Conservation (phyloP, 2,329 filamentous ascomycete species). For the Fragosphaeria purpurea region DNA sequence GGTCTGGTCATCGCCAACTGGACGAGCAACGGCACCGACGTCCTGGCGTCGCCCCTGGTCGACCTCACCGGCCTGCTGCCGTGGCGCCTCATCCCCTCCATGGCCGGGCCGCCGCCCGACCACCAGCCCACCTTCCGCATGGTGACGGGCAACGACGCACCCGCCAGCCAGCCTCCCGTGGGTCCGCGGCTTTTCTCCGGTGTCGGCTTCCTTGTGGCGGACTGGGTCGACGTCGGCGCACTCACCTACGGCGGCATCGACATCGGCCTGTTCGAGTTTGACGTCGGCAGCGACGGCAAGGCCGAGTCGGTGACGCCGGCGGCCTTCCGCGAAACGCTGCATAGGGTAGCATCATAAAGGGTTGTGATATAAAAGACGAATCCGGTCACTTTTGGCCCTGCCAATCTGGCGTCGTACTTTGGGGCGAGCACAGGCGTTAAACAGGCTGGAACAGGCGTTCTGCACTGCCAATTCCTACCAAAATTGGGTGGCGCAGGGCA, state of each 20-base stretch:
- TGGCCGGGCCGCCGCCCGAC: background rate
- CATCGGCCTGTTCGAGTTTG: too few species aligned
- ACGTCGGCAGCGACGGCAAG: too few species aligned
- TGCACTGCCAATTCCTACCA: too few species aligned
- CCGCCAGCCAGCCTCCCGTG: background rate
- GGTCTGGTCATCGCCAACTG: conserved; percentile 29
- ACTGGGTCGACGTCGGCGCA: conserved; percentile 25
- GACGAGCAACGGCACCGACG: conserved; percentile 30
- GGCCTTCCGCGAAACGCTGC: too few species aligned
- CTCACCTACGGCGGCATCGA: too few species aligned
- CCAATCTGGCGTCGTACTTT: conserved; percentile 1
- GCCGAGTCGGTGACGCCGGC: too few species aligned
- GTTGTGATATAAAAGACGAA: conserved; percentile 2
- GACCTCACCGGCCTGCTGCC: conserved; percentile 8
- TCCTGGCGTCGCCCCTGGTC: conserved; percentile 16
- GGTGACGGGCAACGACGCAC: background rate
- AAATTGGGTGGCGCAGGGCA: too few species aligned
- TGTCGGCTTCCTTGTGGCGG: background rate
- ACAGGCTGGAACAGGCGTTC: background rate
- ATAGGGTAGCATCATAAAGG: background rate
- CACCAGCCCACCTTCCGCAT: background rate
- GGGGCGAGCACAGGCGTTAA: background rate
- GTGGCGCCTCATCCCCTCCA: conserved; percentile 5
- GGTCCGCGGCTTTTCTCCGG: conserved; percentile 1
- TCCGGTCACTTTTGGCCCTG: background rate